phyloP scores from a whole-genome alignment of 805 yeast species.

The Peterozyma xylosa region DNA sequence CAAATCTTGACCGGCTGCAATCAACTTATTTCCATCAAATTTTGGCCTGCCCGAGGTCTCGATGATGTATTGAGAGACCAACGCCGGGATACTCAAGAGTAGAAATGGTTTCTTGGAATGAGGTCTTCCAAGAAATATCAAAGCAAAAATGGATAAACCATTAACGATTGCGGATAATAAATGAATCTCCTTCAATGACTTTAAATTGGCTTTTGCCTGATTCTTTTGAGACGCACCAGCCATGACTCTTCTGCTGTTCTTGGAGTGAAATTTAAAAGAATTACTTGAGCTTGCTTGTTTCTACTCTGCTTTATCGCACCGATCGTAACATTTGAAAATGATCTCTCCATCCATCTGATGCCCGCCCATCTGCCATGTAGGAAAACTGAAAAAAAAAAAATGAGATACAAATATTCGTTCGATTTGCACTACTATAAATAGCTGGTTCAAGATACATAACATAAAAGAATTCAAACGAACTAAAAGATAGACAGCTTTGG shows the following conservation, averaged over 20 bases:
- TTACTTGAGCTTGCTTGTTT: too few species aligned
- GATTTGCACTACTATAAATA: too few species aligned
- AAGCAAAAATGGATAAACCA: slow-evolving; percentile 26
- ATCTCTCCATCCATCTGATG: too few species aligned
- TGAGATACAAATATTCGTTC: too few species aligned
- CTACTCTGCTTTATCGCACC: too few species aligned
- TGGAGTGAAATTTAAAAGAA: too few species aligned
- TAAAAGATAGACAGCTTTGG: too few species aligned
- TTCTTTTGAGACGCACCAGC: slow-evolving; percentile 32
- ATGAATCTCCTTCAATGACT: slow-evolving; percentile 24
- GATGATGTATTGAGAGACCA: slow-evolving; percentile 39
- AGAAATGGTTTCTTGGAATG: slow-evolving; percentile 33
- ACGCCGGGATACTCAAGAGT: slow-evolving; percentile 32
- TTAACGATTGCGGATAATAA: slow-evolving; percentile 30
- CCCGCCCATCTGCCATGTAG: too few species aligned
- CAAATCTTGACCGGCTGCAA: slow-evolving; percentile 54
- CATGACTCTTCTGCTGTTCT: slow-evolving; percentile 14
- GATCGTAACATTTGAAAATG: too few species aligned
- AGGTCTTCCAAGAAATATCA: slow-evolving; percentile 37
- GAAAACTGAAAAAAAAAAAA: too few species aligned
- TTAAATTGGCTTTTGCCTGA: slow-evolving; percentile 22
- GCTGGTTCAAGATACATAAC: too few species aligned
- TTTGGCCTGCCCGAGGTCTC: slow-evolving; percentile 59
- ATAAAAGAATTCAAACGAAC: too few species aligned
- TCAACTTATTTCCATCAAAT: slow-evolving; percentile 36